A percentile compares a stretch with the other conserved stretches of the same genome.
phyloP scores from a whole-genome alignment of 176 grass and related monocot genomes.

The Urochloa ruziziensis region DNA sequence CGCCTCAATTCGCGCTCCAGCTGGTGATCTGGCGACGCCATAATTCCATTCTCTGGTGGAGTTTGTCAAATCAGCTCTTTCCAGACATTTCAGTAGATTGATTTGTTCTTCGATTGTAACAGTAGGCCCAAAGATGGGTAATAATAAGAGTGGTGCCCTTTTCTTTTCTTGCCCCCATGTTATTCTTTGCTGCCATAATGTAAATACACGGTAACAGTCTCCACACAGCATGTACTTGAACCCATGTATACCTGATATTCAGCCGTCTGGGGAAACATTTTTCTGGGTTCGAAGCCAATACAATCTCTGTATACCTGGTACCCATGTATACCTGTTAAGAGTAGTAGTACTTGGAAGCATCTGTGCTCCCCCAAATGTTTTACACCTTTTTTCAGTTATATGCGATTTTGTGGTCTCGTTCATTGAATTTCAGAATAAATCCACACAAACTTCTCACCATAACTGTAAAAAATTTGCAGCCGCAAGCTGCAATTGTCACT shows the following conservation, averaged over 20 bases:
- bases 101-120: constrained; percentile 29
- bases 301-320: no score
- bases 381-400: background rate
- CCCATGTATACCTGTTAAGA: no score
- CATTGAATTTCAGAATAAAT: background rate
- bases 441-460: background rate
- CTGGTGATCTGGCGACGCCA: background rate
- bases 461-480: background rate
- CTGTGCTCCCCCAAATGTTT: background rate
- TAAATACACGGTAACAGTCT: constrained; percentile 28
- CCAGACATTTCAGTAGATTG: constrained; percentile 8
- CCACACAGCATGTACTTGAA: background rate
- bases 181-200: background rate
- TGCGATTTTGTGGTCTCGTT: background rate
- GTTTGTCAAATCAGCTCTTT: background rate
- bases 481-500: background rate
- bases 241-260: background rate
- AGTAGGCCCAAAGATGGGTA: constrained; percentile 17
- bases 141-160: background rate
- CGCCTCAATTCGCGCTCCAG: background rate
- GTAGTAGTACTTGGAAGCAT: background rate
- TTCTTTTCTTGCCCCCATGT: background rate
- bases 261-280: background rate
- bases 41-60: constrained; percentile 19
- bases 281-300: background rate